phyloP scores from a whole-genome alignment of 306 rosid genomes.

The Cucumis hystrix region DNA sequence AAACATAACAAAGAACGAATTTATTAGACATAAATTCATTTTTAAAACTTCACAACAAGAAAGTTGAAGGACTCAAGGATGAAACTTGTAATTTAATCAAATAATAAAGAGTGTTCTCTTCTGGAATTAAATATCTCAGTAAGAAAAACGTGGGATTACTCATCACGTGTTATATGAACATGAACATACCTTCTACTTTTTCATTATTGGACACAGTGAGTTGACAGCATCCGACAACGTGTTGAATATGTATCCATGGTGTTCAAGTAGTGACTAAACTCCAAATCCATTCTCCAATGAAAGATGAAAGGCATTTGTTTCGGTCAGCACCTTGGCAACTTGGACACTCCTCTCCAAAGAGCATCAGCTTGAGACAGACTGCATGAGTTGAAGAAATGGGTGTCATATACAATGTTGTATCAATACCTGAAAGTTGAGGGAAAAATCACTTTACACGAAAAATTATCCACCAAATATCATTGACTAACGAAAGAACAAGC shows the following conservation, averaged over 20 bases:
- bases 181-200: background rate
- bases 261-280: background rate
- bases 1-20: no score
- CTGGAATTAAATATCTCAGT: background rate
- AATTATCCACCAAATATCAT: background rate
- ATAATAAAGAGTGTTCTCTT: background rate
- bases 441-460: background rate
- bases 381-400: background rate
- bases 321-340: background rate
- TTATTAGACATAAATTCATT: no score
- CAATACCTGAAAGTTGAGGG: background rate
- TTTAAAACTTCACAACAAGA: no score
- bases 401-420: background rate
- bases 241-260: background rate
- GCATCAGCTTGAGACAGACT: background rate
- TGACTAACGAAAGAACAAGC: background rate
- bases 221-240: background rate
- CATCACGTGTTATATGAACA: background rate
- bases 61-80: no score
- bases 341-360: background rate
- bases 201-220: background rate
- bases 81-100: no score
- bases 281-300: background rate
- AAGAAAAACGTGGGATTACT: background rate
- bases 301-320: background rate